Percentiles rank a stretch among this genome's conserved stretches.
phyloP scores from a whole-genome alignment of 352 stramenopile genomes.

The Pythium rishiriense region DNA sequence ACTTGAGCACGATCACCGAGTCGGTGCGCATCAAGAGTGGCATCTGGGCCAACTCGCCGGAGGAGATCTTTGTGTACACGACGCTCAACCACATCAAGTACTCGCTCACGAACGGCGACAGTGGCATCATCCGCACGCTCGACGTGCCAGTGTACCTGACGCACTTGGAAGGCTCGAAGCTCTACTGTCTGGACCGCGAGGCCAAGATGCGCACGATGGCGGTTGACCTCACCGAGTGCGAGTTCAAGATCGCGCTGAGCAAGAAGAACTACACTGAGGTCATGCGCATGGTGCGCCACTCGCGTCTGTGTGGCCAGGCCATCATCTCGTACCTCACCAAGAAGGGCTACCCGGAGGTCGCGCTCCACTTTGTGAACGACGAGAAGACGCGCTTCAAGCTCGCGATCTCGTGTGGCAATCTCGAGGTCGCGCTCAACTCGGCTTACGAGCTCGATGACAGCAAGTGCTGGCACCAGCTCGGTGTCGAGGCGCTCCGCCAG shows the following conservation, averaged over 20 bases:
- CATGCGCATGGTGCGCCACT: constrained; percentile 98
- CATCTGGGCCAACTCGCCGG: constrained; percentile 89
- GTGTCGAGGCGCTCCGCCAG: constrained; percentile 96
- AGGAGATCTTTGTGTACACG: constrained; percentile 98
- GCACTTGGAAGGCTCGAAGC: constrained; percentile 93
- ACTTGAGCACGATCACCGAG: constrained; percentile 97
- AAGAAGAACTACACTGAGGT: constrained; percentile 97
- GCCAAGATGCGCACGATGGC: constrained; percentile 95
- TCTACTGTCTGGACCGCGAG: constrained; percentile 97
- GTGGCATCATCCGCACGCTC: constrained; percentile 97
- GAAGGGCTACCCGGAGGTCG: constrained; percentile 99
- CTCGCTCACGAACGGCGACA: constrained; percentile 92
- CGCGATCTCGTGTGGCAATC: constrained; percentile 98
- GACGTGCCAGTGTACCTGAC: constrained; percentile 98
- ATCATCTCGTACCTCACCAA: constrained; percentile 99
- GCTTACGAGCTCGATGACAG: constrained; percentile 95
- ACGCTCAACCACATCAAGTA: constrained; percentile 97
- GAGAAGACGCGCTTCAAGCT: constrained; percentile 98
- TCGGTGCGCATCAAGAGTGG: constrained; percentile 96
- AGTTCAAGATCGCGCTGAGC: constrained; percentile 97
- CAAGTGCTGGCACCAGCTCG: constrained; percentile 97
- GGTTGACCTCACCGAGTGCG: constrained; percentile 98
- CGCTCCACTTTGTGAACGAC: constrained; percentile 99
- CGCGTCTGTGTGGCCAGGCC: constrained; percentile 95
- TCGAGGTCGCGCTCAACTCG: constrained; percentile 97